A percentile compares a stretch with the other conserved stretches of the same genome.
phyloP scores from a whole-genome alignment of 2,329 filamentous ascomycete genomes.

The Pseudocercospora macadamiae region DNA sequence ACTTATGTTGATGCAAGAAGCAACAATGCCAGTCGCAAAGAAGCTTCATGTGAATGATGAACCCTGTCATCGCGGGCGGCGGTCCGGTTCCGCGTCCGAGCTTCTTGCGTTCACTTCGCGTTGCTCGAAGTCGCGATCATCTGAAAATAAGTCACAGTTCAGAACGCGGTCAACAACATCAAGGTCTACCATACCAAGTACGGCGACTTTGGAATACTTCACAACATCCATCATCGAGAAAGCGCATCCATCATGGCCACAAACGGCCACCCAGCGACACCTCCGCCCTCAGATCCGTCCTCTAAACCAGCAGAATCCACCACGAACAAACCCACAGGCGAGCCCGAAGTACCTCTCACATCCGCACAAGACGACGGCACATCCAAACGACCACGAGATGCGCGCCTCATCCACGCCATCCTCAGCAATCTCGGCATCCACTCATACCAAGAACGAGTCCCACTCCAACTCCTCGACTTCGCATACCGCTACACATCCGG shows the following conservation, averaged over 20 bases:
- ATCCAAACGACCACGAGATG: constrained; percentile 70
- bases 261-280: constrained; percentile 35
- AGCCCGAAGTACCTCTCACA: constrained; percentile 36
- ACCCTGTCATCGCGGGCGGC: neutral
- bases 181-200: no score
- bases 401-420: constrained; percentile 77
- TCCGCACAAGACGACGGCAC: constrained; percentile 40
- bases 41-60: constrained; percentile 2
- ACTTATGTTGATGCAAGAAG: neutral
- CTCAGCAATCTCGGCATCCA: constrained; percentile 78
- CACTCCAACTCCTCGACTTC: constrained; percentile 81
- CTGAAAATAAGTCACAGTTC: no score
- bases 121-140: neutral
- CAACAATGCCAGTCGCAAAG: no score
- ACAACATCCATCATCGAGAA: neutral
- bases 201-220: neutral
- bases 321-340: constrained; percentile 21
- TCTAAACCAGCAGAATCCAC: constrained; percentile 18
- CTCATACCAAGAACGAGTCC: constrained; percentile 79
- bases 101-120: constrained; percentile 2
- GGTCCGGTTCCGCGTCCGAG: constrained; percentile 2
- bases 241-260: constrained; percentile 27
- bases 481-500: constrained; percentile 79
- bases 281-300: constrained; percentile 34
- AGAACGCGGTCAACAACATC: no score